These are phyloP conservation scores for Cyberlindnera saturnus DNA, from an alignment of 805 yeast species.

Conservation along the genomic window DNA sequence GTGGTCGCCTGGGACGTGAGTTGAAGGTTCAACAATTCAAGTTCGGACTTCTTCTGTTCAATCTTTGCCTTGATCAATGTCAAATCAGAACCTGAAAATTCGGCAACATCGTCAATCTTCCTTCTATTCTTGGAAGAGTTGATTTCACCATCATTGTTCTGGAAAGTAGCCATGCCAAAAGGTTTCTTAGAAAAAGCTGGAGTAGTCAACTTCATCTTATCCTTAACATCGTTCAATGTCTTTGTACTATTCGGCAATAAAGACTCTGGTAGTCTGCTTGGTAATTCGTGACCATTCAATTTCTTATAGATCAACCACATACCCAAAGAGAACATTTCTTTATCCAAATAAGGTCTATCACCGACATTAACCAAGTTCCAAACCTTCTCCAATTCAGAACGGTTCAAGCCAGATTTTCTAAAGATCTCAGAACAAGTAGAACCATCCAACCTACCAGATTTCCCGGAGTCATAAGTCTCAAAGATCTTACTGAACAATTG, in stretches of 20 bases:
- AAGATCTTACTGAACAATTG: slow-evolving; percentile 81
- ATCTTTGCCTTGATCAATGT: slow-evolving; percentile 57
- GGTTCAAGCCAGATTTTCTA: slow-evolving; percentile 82
- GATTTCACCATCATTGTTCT: slow-evolving; percentile 63
- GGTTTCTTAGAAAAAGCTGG: slow-evolving; percentile 13
- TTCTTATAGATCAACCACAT: slow-evolving; percentile 94
- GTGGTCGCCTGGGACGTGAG: slow-evolving; percentile 17
- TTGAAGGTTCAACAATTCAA: slow-evolving; percentile 61
- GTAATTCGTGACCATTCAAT: slow-evolving; percentile 83
- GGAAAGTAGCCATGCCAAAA: slow-evolving; percentile 44
- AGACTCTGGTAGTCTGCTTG: slow-evolving; percentile 78
- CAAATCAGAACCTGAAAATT: slow-evolving; percentile 19
- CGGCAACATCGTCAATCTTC: slow-evolving; percentile 21
- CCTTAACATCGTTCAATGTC: slow-evolving; percentile 68
- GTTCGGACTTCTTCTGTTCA: slow-evolving; percentile 62
- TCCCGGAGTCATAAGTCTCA: slow-evolving; percentile 73
- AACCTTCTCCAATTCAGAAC: slow-evolving; percentile 81
- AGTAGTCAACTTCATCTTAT: slow-evolving; percentile 27
- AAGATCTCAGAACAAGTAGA: slow-evolving; percentile 79
- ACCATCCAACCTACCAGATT: slow-evolving; percentile 70
- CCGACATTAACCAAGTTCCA: slow-evolving; percentile 87
- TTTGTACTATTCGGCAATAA: slow-evolving; percentile 82
- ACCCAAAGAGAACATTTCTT: slow-evolving; percentile 91
- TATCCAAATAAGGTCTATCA: slow-evolving; percentile 76
- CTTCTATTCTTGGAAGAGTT: slow-evolving; percentile 62